Evolutionary conservation across 2,329 filamentous ascomycete genomes (phyloP).

Genomic region (Didymellaceae sp.): DNA sequence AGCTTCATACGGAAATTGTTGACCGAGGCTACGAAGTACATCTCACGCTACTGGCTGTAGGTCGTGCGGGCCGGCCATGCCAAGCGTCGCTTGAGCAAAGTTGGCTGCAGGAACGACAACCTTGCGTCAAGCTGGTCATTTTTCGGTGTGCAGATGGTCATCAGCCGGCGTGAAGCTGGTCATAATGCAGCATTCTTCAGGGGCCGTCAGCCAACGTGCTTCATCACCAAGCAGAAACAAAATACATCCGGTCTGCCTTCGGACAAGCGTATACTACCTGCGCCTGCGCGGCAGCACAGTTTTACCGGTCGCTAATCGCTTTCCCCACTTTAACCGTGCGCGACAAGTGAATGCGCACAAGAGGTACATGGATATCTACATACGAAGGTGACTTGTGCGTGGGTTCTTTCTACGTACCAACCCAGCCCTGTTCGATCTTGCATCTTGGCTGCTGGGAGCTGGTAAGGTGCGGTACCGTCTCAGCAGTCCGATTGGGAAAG

Average conservation of each 20-base stretch:
- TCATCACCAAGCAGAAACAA: not conserved
- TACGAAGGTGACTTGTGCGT: too few species aligned
- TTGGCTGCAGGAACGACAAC: not conserved
- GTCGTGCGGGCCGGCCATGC: not conserved
- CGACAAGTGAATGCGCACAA: not conserved
- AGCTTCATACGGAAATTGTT: not conserved
- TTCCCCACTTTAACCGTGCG: too few species aligned
- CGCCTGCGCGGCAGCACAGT: not conserved
- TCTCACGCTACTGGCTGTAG: not conserved
- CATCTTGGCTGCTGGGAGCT: too few species aligned
- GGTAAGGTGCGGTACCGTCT: not conserved
- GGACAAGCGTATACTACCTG: not conserved
- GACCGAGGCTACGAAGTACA: not conserved
- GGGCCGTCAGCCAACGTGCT: not conserved
- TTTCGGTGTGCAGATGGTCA: not conserved
- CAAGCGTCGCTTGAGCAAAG: not conserved
- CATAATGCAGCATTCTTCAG: not conserved
- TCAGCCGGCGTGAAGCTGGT: not conserved
- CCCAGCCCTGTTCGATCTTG: not conserved
- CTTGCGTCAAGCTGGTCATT: too few species aligned
- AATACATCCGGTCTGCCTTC: not conserved
- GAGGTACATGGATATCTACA: too few species aligned
- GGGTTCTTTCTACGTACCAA: not conserved
- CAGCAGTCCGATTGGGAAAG: not conserved
- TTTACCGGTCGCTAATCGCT: too few species aligned